Percentiles rank a stretch among this genome's conserved stretches.
phyloP scores from a whole-genome alignment of 371 early-diverging fungal genomes.

The Actinomucor elegans region DNA sequence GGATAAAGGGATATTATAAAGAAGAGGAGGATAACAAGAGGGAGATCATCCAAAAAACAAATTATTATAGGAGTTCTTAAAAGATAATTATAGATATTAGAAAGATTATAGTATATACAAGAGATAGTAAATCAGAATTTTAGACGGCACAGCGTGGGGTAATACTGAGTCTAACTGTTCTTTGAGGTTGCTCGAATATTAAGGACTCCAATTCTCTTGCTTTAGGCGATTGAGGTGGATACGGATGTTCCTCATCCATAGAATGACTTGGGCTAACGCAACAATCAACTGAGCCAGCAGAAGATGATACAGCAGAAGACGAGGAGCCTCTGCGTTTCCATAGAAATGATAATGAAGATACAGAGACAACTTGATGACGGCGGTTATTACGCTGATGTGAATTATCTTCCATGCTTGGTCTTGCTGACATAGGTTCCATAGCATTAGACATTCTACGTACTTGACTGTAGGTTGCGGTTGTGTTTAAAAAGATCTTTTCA shows the following conservation, averaged over 20 bases:
- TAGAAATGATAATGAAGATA: conserved; percentile 7
- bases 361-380: conserved; percentile 10
- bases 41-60: neutral
- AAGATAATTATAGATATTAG: neutral
- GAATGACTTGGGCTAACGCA: too few relatives aligned
- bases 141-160: conserved; percentile 27
- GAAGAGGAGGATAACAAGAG: neutral
- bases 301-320: conserved; percentile 1
- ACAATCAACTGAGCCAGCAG: neutral
- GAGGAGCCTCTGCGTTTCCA: conserved; percentile 25
- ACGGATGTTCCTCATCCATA: neutral
- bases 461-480: conserved; percentile 20
- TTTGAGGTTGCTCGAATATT: conserved; percentile 29
- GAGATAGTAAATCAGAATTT: neutral
- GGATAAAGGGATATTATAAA: neutral
- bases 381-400: neutral
- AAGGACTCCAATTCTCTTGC: conserved; percentile 28
- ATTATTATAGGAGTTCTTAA: neutral
- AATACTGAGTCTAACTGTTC: conserved; percentile 25
- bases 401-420: conserved; percentile 11
- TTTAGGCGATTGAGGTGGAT: conserved; percentile 16
- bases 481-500: conserved; percentile 20
- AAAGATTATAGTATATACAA: neutral
- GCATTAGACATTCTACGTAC: conserved; percentile 15
- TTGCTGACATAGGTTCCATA: neutral